Evolutionary conservation across 345 rosid species (phyloP).

Genomic region (Populus davidiana): DNA sequence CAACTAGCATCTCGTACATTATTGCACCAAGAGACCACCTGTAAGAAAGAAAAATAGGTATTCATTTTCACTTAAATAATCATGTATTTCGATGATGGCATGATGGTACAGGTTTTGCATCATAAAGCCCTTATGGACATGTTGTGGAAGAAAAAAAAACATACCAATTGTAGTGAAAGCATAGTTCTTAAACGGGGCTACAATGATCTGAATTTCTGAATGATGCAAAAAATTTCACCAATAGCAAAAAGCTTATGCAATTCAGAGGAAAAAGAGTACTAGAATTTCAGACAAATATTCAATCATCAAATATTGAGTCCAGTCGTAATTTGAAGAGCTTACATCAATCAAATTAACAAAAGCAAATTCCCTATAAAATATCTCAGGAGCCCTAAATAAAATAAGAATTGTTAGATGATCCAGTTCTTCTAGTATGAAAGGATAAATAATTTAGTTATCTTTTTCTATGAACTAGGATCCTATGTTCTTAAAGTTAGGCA

Average conservation of each 20-base stretch:
- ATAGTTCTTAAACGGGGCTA: too few relatives aligned
- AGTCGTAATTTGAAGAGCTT: not conserved
- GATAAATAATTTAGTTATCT: not conserved
- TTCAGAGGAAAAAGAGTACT: not conserved
- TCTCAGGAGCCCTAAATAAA: not conserved
- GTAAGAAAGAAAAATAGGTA: constrained; percentile 19
- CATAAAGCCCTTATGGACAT: too few relatives aligned
- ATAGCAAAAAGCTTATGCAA: not conserved
- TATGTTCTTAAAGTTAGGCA: not conserved
- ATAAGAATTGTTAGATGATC: not conserved
- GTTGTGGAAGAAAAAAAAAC: too few relatives aligned
- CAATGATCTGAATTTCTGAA: too few relatives aligned
- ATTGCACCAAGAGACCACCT: constrained; percentile 98
- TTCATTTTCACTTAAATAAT: too few relatives aligned
- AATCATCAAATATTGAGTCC: not conserved
- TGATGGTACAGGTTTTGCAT: too few relatives aligned
- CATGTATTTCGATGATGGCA: too few relatives aligned
- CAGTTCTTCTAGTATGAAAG: not conserved
- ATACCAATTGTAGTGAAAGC: too few relatives aligned
- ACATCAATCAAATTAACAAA: not conserved
- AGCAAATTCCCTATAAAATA: not conserved
- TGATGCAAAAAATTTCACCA: too few relatives aligned
- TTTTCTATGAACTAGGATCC: not conserved
- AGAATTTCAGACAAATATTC: not conserved
- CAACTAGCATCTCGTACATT: constrained; percentile 89